Evolutionary conservation across 257 asterid genomes (phyloP).

Genomic region (Linderniella brevidens): DNA sequence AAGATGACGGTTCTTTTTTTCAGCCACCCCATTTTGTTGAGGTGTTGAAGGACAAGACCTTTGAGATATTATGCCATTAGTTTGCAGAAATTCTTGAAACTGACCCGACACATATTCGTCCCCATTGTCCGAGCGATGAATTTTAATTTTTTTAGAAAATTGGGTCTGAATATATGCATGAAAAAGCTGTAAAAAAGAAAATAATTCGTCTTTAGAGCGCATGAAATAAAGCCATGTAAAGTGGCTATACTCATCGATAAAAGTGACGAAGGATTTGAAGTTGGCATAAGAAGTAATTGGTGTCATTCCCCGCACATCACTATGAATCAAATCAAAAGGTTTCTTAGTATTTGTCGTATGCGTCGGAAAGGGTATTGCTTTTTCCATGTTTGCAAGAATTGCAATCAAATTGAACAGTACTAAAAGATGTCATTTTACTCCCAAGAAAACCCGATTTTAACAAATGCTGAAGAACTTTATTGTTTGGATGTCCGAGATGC

Average conservation of each 20-base stretch:
- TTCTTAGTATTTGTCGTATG: too few species aligned
- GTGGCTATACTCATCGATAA: neutral
- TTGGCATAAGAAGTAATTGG: neutral
- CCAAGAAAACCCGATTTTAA: too few species aligned
- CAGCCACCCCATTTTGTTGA: slow-evolving; percentile 5
- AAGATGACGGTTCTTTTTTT: neutral
- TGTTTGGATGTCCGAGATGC: too few species aligned
- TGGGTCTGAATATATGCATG: neutral
- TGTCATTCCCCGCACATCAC: neutral
- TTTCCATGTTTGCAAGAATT: too few species aligned
- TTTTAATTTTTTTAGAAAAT: neutral
- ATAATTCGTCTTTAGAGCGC: neutral
- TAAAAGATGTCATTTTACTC: too few species aligned
- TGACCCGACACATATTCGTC: too few species aligned
- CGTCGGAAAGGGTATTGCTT: too few species aligned
- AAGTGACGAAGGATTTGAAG: neutral
- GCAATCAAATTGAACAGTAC: too few species aligned
- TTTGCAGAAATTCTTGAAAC: too few species aligned
- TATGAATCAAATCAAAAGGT: neutral
- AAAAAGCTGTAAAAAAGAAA: neutral
- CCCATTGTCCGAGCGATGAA: too few species aligned
- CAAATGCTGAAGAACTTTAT: too few species aligned
- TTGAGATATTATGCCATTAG: neutral
- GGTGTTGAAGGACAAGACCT: slow-evolving; percentile 1
- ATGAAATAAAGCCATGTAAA: neutral